Evolutionary conservation across 2,329 filamentous ascomycete genomes (phyloP).

Genomic region (Cryphonectria carpinicola): DNA sequence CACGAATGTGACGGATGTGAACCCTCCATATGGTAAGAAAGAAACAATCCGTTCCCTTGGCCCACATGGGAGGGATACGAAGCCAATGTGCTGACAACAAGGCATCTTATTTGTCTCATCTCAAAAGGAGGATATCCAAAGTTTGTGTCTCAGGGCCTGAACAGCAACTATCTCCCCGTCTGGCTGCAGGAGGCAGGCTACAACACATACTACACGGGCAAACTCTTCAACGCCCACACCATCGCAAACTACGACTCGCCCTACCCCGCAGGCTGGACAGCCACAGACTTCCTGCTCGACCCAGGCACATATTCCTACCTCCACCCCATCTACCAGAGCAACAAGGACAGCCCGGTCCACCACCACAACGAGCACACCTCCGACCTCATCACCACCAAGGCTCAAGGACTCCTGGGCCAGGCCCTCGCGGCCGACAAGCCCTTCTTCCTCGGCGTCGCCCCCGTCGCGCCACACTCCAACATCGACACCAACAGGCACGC

Average conservation of each 20-base stretch:
- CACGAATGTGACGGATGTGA: slow-evolving; percentile 42
- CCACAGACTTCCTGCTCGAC: slow-evolving; percentile 62
- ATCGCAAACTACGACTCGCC: slow-evolving; percentile 55
- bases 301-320: slow-evolving; percentile 71
- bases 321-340: slow-evolving; percentile 66
- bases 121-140: slow-evolving; percentile 50
- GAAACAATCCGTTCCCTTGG: not conserved
- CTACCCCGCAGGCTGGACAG: slow-evolving; percentile 59
- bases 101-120: not conserved
- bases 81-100: slow-evolving; percentile 25
- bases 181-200: slow-evolving; percentile 57
- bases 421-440: slow-evolving; percentile 53
- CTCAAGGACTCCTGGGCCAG: slow-evolving; percentile 57
- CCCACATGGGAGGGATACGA: not conserved
- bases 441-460: slow-evolving; percentile 64
- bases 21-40: slow-evolving; percentile 49
- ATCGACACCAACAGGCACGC: slow-evolving; percentile 55
- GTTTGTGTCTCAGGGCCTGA: slow-evolving; percentile 53
- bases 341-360: slow-evolving; percentile 56
- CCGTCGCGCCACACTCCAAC: slow-evolving; percentile 61
- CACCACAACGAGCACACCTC: slow-evolving; percentile 59
- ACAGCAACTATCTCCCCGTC: slow-evolving; percentile 53
- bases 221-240: slow-evolving; percentile 57
- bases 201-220: slow-evolving; percentile 59
- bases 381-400: slow-evolving; percentile 57